Percentiles rank a stretch among this genome's conserved stretches.
Evolutionary conservation across 202 grass and related monocot genomes (phyloP).

Genomic region (Dendrocalamus latiflorus): DNA sequence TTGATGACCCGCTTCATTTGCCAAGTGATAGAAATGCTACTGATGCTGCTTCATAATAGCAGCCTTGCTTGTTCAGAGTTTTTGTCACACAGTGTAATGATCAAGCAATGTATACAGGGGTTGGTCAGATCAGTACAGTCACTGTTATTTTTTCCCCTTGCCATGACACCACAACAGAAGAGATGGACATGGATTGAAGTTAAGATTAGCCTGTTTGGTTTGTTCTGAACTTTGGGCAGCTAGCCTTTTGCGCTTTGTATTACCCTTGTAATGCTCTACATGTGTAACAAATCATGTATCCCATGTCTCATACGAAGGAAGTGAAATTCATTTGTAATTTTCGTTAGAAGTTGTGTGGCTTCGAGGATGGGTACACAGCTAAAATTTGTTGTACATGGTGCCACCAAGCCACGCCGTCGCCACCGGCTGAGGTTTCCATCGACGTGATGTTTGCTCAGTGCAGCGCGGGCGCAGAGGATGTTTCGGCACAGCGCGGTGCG

Average conservation of each 20-base stretch:
- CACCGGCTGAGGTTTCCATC: too few species aligned
- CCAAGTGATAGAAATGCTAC: constrained; percentile 5
- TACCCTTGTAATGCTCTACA: not conserved
- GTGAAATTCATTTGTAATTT: constrained; percentile 1
- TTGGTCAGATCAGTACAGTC: not conserved
- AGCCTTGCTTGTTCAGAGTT: not conserved
- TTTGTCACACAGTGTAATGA: not conserved
- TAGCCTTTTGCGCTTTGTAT: not conserved
- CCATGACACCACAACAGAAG: not conserved
- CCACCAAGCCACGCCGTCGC: too few species aligned
- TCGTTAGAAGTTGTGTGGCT: not conserved
- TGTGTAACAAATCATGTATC: not conserved
- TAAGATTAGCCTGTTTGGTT: not conserved
- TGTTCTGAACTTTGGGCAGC: not conserved
- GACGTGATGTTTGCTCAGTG: too few species aligned
- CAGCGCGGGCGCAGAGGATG: too few species aligned
- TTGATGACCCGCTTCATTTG: constrained; percentile 36
- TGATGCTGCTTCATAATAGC: constrained; percentile 15
- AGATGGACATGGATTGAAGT: not conserved
- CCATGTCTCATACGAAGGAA: not conserved
- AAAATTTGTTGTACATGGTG: constrained; percentile 4
- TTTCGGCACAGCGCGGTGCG: too few species aligned
- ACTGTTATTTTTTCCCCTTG: not conserved
- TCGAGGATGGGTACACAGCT: not conserved
- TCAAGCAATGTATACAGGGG: not conserved